phyloP scores from a whole-genome alignment of 768 basidiomycete species.

The Fistulinella prunicolor region DNA sequence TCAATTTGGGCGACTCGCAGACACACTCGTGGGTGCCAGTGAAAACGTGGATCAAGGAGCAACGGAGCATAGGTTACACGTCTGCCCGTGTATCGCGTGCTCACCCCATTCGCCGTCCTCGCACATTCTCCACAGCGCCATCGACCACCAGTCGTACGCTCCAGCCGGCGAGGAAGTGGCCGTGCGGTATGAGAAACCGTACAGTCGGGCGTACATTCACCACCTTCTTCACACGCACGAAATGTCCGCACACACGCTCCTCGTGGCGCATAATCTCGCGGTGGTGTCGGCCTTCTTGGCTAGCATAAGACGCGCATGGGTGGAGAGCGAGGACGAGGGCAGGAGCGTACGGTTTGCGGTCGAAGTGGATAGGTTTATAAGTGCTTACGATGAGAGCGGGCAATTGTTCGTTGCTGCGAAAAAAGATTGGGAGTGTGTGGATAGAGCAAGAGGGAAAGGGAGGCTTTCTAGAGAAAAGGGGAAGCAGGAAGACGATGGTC shows the following conservation, averaged over 20 bases:
- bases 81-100: constrained; percentile 58
- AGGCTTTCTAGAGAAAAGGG: constrained; percentile 62
- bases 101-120: constrained; percentile 40
- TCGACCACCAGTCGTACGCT: constrained; percentile 34
- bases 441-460: constrained; percentile 72
- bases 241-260: constrained; percentile 79
- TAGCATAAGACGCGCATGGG: constrained; percentile 45
- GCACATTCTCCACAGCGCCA: constrained; percentile 43
- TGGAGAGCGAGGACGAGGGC: background rate
- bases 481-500: constrained; percentile 24
- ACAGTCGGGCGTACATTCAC: constrained; percentile 67
- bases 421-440: constrained; percentile 60
- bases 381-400: constrained; percentile 48
- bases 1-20: constrained; percentile 59
- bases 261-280: constrained; percentile 72
- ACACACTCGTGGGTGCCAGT: constrained; percentile 27
- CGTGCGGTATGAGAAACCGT: constrained; percentile 29
- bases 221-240: constrained; percentile 88
- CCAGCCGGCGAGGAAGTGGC: background rate
- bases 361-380: constrained; percentile 52
- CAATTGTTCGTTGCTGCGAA: constrained; percentile 51
- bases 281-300: constrained; percentile 65
- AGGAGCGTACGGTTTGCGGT: constrained; percentile 28
- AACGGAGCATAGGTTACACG: background rate
- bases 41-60: background rate